These are phyloP conservation scores for Euphorbia schlechtendalii DNA, from an alignment of 441 rosid species.

Conservation along the genomic window DNA sequence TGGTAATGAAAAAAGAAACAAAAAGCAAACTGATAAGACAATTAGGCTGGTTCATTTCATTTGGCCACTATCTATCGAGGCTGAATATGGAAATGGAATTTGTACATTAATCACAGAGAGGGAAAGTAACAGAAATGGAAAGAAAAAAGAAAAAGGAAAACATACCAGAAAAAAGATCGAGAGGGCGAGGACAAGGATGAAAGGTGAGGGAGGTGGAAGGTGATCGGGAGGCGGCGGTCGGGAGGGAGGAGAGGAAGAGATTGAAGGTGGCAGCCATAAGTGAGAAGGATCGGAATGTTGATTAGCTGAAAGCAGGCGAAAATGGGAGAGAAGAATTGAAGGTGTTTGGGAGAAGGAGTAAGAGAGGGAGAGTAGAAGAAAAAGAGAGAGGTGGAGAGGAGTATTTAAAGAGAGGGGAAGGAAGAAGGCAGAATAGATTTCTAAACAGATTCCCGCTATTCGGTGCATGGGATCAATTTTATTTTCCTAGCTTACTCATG, in stretches of 20 bases:
- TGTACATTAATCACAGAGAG: not conserved
- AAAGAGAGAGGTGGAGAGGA: not conserved
- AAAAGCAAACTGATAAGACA: too few relatives aligned
- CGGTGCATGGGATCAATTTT: constrained; percentile 39
- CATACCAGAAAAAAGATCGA: constrained; percentile 18
- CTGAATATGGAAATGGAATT: not conserved
- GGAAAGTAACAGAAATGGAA: too few relatives aligned
- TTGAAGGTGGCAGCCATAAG: not conserved
- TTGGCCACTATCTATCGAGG: not conserved
- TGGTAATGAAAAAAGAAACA: too few relatives aligned
- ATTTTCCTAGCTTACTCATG: constrained; percentile 5
- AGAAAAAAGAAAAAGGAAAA: not conserved
- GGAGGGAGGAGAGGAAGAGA: constrained; percentile 6
- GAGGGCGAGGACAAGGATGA: constrained; percentile 7
- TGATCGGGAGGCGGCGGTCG: constrained; percentile 6
- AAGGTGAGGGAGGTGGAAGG: constrained; percentile 9
- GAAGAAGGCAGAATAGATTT: constrained; percentile 31
- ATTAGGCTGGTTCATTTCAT: not conserved
- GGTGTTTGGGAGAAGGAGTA: too few relatives aligned
- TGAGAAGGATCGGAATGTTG: too few relatives aligned
- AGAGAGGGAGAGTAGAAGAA: too few relatives aligned
- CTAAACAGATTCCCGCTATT: constrained; percentile 33
- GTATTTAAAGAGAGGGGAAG: constrained; percentile 17
- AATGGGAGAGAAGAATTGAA: too few relatives aligned
- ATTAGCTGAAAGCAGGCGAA: too few relatives aligned